Evolutionary conservation across 208 protist genomes (phyloP).

Genomic region (Leishmania guyanensis): DNA sequence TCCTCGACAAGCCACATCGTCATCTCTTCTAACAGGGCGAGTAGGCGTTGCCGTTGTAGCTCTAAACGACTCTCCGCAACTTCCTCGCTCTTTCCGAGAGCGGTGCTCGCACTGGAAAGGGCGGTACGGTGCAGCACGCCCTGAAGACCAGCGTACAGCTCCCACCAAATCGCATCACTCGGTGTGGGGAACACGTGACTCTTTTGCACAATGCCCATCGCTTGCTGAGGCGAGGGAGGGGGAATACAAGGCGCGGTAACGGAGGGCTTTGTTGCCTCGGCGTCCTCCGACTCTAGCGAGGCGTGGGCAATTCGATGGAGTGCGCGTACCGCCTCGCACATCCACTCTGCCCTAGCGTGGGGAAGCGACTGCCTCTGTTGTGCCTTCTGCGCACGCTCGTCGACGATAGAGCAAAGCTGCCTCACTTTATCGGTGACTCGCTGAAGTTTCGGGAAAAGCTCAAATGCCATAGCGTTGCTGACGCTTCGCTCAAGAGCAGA

Average conservation of each 20-base stretch:
- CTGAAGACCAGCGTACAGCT: neutral
- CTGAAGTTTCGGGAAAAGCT: conserved; percentile 1
- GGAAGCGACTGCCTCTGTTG: neutral
- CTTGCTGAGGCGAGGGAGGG: neutral
- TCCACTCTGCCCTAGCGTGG: neutral
- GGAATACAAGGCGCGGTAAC: neutral
- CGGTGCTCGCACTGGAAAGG: neutral
- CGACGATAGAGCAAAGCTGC: neutral
- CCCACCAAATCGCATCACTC: neutral
- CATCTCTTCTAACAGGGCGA: conserved; percentile 6
- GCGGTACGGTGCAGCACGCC: neutral
- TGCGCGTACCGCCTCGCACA: conserved; percentile 1
- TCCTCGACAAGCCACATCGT: neutral
- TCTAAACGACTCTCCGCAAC: conserved; percentile 7
- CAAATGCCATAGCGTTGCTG: neutral
- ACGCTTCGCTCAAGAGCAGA: conserved; percentile 10
- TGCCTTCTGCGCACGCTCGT: neutral
- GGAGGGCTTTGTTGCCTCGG: neutral
- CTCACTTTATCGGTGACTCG: conserved; percentile 1
- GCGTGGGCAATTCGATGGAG: conserved; percentile 6
- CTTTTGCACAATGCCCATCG: neutral
- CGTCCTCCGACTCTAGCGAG: neutral
- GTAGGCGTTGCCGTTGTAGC: conserved; percentile 18
- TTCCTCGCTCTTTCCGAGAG: neutral
- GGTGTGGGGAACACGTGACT: neutral